Conservation (phyloP, 108 stramenopile genomes). For the Hondaea fermentalgiana region DNA sequence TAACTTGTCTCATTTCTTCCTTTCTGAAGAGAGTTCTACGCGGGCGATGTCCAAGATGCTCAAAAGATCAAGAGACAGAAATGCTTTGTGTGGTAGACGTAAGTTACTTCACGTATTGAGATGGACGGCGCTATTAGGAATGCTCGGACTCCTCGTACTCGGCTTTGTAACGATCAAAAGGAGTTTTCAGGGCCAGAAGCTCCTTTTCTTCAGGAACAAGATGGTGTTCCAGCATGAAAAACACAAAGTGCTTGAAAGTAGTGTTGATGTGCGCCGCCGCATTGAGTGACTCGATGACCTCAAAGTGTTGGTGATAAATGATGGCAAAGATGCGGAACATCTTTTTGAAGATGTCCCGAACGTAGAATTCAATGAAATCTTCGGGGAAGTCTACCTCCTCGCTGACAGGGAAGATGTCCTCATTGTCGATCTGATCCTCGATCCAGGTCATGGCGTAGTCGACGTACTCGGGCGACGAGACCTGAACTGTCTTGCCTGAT, state of each 20-base stretch:
- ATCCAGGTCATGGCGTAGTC: constrained; percentile 52
- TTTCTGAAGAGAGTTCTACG: too few species aligned
- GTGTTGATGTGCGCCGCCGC: constrained; percentile 55
- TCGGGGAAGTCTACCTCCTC: constrained; percentile 25
- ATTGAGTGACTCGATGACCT: constrained; percentile 34
- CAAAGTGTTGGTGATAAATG: constrained; percentile 46
- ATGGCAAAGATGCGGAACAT: constrained; percentile 53
- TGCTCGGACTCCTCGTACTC: too few species aligned
- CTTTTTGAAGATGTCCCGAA: constrained; percentile 41
- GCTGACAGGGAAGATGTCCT: neutral
- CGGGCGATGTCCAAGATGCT: too few species aligned
- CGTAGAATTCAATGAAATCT: constrained; percentile 29
- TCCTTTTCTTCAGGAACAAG: constrained; percentile 18
- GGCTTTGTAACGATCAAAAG: neutral
- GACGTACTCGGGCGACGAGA: constrained; percentile 41
- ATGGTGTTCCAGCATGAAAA: constrained; percentile 46
- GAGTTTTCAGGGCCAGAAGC: neutral
- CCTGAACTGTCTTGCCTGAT: neutral
- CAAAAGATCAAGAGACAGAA: too few species aligned
- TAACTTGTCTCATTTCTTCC: too few species aligned
- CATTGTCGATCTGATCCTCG: constrained; percentile 22
- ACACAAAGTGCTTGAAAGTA: constrained; percentile 57
- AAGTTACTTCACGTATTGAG: too few species aligned
- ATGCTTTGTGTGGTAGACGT: too few species aligned
- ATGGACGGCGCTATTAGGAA: too few species aligned